Conservation (phyloP, 345 rosid genomes). For the Geranium rotundifolium region DNA sequence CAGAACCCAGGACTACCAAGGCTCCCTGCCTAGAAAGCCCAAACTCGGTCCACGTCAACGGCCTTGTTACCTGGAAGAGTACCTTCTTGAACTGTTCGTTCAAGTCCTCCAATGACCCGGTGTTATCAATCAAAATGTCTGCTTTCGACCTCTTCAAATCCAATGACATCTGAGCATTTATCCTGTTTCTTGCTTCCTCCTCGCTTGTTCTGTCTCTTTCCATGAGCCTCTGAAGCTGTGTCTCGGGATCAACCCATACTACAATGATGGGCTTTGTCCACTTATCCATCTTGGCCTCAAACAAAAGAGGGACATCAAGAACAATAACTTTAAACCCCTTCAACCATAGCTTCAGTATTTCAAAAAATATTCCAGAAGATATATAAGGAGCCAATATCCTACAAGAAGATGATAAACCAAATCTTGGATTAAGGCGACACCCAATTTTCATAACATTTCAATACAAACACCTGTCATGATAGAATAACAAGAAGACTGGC, state of each 20-base stretch:
- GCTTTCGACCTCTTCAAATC: constrained; percentile 60
- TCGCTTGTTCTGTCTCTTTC: constrained; percentile 49
- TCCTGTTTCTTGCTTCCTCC: constrained; percentile 73
- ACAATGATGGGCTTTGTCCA: constrained; percentile 79
- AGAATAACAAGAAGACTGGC: not conserved
- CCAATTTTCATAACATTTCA: not conserved
- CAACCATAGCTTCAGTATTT: constrained; percentile 61
- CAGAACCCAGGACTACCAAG: constrained; percentile 32
- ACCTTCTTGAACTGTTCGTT: constrained; percentile 43
- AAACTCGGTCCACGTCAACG: constrained; percentile 73
- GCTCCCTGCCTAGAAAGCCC: constrained; percentile 81
- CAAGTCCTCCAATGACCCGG: constrained; percentile 57
- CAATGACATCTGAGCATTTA: constrained; percentile 69
- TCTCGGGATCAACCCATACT: constrained; percentile 64
- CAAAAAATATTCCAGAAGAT: constrained; percentile 58
- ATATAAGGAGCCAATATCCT: constrained; percentile 75
- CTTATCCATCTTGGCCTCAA: constrained; percentile 73
- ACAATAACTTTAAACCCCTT: constrained; percentile 59
- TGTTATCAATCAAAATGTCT: constrained; percentile 71
- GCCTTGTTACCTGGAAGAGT: constrained; percentile 41
- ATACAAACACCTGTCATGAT: not conserved
- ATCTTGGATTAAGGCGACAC: not conserved
- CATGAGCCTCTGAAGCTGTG: constrained; percentile 63
- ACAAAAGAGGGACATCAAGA: constrained; percentile 73
- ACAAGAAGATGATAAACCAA: constrained; percentile 10